Evolutionary conservation across 1,284 basidiomycete species (phyloP), one percentile per base, ranked within the genome.

Genomic region (Puccinia coronata): DNA sequence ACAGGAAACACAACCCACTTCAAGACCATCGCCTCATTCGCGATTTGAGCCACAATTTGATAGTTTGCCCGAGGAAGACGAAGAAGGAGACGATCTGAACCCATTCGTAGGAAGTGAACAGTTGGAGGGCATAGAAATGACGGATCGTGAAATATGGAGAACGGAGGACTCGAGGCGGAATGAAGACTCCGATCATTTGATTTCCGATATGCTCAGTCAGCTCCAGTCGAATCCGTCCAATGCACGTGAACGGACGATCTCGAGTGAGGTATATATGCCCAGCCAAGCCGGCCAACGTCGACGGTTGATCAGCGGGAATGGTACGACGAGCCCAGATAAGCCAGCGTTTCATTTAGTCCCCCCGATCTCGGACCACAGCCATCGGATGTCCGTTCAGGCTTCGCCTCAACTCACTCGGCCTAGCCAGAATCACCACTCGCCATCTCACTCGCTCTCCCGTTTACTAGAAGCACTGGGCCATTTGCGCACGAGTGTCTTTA

Each of bases 401-500:
- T 67, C 63, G 31, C 75, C 75, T 0, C 61, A 51, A n/a, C 36
- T 36, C 9, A 47, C 41, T 31, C 57, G 23, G 11, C 73, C 11
- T 25, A 51, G 8, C 25, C 59, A 63, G 39, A 43, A 16, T 34
- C 18, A 63, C 55, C 20, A 63, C n/a, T n/a, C 55, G 23, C 39
- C 39, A 43, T n/a, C 28, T 53, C 43, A n/a, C 11, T 18, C 51
- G 25, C 20, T 47, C 41, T 31, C 43, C 47, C 39, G 43, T 43
- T 28, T 76, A n/a, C 28, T 63, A 14, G 23, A 59, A 8, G 41
- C 55, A 5, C 25, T 78, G 34, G 39, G 61, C 14, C 61, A 67
- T 43, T 43, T 80, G 1, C 34, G 82, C 16, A 67, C 82, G 34
- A 61, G 83, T 43, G 67, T 84, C 34, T 73, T 83, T 12, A 73